Evolutionary conservation across 371 early-diverging fungal genomes (phyloP), one percentile per base, ranked within the genome.

Genomic region (Amoeboaphelidium protococcarum): DNA sequence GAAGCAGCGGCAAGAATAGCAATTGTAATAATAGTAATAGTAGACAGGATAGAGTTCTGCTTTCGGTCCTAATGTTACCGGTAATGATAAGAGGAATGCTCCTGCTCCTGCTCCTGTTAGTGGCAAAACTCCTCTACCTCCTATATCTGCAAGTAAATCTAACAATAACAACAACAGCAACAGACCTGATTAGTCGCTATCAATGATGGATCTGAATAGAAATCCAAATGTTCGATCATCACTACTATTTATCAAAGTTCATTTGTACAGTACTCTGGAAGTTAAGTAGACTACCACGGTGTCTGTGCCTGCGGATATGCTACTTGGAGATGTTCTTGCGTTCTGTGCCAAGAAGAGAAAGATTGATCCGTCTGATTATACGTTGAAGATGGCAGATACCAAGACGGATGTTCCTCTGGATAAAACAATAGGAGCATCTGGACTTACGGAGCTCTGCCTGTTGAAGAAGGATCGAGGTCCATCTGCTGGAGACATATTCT

Each of bases 271-370:
- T 19, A 69, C 75, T 0, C 57, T 73, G 22, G 72, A 72, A 44
- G 71, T 74, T 26, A 62, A 71, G 48, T 84, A 83, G 26, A 86
- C 86, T 0, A 89, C 88, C 0, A 83, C 88, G 0, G 73, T 90
- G 20, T 77, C 75, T 42, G 72, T 82, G 10, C 60, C 71, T 43
- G 64, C 72, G 1, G 69, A 73, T 49, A 78, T 76, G 61, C 68
- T 76, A 21, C 71, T 94, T 47, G 67, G 70, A 20, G 79, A 78
- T 25, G 79, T 88, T 13, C 72, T 88, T 42, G 74, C 78, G n/a
- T 63, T 67, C 1, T 78, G 88, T 19, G 90, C 89, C 48, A 56
- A 68, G 26, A 89, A 88, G 56, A 67, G 86, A 41, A 81, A 78
- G 53, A 69, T 87, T 52, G 69, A 79, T 51, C 67, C 76, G 3